Evolutionary conservation across 176 grass and related monocot genomes (phyloP).

Genomic region (Aechmea fasciata): DNA sequence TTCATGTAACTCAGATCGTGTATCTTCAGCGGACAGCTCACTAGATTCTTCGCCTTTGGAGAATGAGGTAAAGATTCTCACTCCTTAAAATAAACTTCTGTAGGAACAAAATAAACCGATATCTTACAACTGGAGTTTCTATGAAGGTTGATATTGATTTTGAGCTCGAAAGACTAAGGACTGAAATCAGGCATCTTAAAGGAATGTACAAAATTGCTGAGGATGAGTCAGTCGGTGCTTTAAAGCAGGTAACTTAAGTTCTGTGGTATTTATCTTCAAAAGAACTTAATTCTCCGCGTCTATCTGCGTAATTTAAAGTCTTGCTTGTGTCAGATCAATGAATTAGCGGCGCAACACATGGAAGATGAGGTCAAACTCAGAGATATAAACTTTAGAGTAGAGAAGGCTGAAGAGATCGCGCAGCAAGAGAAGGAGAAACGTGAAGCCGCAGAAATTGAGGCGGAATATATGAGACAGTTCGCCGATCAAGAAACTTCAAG

Average conservation of each 20-base stretch:
- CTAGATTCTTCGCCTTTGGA: neutral
- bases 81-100: neutral
- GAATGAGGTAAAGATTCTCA: neutral
- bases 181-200: slow-evolving; percentile 35
- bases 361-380: slow-evolving; percentile 40
- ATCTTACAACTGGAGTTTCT: neutral
- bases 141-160: slow-evolving; percentile 41
- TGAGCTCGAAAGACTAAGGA: slow-evolving; percentile 41
- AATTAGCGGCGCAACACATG: slow-evolving; percentile 29
- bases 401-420: slow-evolving; percentile 19
- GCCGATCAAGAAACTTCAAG: slow-evolving; percentile 12
- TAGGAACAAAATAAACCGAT: no score
- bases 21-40: neutral
- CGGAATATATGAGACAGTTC: slow-evolving; percentile 9
- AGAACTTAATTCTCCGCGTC: neutral
- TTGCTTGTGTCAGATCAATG: slow-evolving; percentile 22
- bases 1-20: no score
- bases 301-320: slow-evolving; percentile 1
- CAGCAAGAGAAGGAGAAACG: slow-evolving; percentile 26
- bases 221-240: slow-evolving; percentile 23
- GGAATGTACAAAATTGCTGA: slow-evolving; percentile 25
- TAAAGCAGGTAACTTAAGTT: slow-evolving; percentile 32
- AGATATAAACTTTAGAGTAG: slow-evolving; percentile 29
- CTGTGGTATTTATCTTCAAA: neutral
- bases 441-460: slow-evolving; percentile 32